Conservation (phyloP, 2,329 filamentous ascomycete genomes). For the Pseudocercospora fuligena region DNA sequence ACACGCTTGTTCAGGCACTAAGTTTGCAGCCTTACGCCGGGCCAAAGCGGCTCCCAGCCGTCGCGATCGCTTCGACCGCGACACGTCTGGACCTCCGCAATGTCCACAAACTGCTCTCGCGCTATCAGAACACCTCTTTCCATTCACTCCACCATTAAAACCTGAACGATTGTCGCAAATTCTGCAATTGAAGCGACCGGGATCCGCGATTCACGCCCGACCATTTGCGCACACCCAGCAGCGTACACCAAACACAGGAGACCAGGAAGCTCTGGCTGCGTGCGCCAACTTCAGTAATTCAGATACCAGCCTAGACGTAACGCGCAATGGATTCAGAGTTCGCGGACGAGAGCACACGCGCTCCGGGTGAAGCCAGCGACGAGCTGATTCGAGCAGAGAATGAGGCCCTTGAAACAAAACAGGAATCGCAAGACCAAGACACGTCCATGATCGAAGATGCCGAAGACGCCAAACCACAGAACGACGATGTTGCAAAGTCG, state of each 20-base stretch:
- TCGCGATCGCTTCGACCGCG: not conserved
- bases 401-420: slow-evolving; percentile 37
- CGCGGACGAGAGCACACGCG: slow-evolving; percentile 39
- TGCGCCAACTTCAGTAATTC: not conserved
- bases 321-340: slow-evolving; percentile 32
- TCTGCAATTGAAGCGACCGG: not conserved
- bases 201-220: not conserved
- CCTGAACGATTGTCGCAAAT: not conserved
- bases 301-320: not conserved
- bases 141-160: not conserved
- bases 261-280: not conserved
- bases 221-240: not conserved
- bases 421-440: slow-evolving; percentile 38
- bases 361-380: slow-evolving; percentile 41
- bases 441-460: slow-evolving; percentile 42
- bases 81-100: not conserved
- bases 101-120: not conserved
- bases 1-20: not conserved
- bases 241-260: not conserved
- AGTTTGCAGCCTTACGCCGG: not conserved
- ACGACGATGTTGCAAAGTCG: slow-evolving; percentile 13
- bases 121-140: not conserved
- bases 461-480: slow-evolving; percentile 29
- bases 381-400: slow-evolving; percentile 43
- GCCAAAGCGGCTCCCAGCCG: not conserved